Conservation (phyloP, 2,329 filamentous ascomycete genomes). For the Fusarium brevicatenulatum region DNA sequence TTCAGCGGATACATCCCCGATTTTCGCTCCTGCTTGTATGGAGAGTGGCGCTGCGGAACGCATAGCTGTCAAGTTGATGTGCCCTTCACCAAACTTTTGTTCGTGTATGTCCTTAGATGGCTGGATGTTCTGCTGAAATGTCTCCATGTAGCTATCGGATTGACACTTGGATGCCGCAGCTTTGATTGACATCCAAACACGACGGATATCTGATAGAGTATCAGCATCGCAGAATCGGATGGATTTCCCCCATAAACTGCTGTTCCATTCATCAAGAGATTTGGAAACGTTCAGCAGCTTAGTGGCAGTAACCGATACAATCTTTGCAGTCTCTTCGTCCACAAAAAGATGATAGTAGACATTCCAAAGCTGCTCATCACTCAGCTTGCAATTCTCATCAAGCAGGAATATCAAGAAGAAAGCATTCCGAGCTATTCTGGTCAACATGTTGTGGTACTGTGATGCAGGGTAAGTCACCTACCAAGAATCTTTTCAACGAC, state of each 20-base stretch:
- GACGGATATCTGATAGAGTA: constrained; percentile 55
- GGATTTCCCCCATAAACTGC: constrained; percentile 54
- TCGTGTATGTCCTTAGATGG: constrained; percentile 29
- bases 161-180: constrained; percentile 27
- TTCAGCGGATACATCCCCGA: constrained; percentile 39
- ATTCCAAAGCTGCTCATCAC: constrained; percentile 57
- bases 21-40: constrained; percentile 36
- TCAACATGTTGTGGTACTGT: not conserved
- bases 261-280: constrained; percentile 57
- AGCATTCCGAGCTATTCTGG: constrained; percentile 61
- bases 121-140: constrained; percentile 32
- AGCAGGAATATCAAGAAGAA: constrained; percentile 62
- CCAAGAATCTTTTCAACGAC: constrained; percentile 60
- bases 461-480: constrained; percentile 42
- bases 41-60: constrained; percentile 54
- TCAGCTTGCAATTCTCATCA: constrained; percentile 48
- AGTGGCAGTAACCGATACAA: constrained; percentile 55
- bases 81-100: constrained; percentile 32
- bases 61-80: constrained; percentile 43
- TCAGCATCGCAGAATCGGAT: constrained; percentile 61
- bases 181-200: constrained; percentile 50
- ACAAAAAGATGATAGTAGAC: constrained; percentile 66
- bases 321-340: constrained; percentile 47
- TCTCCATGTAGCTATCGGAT: constrained; percentile 6
- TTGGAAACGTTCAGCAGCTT: constrained; percentile 54